Conservation (phyloP, 208 protist species). For the Trypanosoma scelopori region DNA sequence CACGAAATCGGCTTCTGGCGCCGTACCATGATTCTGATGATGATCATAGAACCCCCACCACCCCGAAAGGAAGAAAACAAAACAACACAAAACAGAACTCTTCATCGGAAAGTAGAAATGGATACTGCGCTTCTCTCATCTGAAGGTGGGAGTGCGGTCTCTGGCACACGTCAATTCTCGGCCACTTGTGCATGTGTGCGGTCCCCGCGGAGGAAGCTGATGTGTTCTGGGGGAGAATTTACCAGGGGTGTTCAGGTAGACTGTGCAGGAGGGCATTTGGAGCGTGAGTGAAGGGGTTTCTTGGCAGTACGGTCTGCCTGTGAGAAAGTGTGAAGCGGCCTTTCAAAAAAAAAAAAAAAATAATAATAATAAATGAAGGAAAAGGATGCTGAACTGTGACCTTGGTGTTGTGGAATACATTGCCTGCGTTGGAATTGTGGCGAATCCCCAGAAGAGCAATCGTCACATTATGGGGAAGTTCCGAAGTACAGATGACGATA, state of each 20-base stretch:
- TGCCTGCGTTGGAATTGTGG: conserved; percentile 1
- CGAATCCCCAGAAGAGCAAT: conserved; percentile 3
- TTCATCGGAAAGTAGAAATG: neutral
- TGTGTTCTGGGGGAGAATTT: conserved; percentile 21
- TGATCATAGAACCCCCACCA: too few relatives aligned
- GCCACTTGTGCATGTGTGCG: conserved; percentile 5
- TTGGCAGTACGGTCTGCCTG: too few relatives aligned
- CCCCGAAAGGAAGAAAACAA: too few relatives aligned
- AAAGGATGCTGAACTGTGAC: conserved; percentile 11
- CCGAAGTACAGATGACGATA: too few relatives aligned
- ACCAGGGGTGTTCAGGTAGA: conserved; percentile 1
- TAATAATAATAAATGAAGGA: too few relatives aligned
- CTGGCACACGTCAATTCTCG: neutral
- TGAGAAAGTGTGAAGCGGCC: too few relatives aligned
- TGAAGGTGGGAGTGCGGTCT: conserved; percentile 2
- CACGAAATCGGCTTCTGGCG: too few relatives aligned
- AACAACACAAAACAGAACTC: too few relatives aligned
- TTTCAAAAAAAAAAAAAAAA: neutral
- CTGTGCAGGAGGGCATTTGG: conserved; percentile 13
- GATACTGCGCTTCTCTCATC: neutral
- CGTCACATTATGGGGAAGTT: conserved; percentile 4
- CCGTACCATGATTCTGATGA: too few relatives aligned
- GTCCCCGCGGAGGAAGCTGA: neutral
- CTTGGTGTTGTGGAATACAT: conserved; percentile 11
- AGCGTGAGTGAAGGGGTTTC: neutral